Conservation (phyloP, 345 rosid genomes). For the Pelargonium nanum region DNA sequence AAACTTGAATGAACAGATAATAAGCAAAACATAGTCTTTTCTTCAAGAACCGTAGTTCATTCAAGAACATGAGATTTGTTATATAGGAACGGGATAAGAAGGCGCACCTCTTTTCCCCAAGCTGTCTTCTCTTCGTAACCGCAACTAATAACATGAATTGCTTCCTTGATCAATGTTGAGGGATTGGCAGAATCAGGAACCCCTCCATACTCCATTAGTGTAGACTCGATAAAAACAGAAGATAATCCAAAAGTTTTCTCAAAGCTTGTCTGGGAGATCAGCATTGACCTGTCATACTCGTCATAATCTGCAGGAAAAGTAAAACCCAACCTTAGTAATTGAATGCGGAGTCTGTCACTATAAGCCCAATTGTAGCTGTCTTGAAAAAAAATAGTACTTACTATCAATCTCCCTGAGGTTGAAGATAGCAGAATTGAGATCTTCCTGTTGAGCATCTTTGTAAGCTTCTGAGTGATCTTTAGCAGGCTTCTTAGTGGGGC, state of each 20-base stretch:
- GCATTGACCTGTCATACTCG: conserved; percentile 87
- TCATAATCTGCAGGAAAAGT: conserved; percentile 54
- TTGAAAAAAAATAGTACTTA: conserved; percentile 16
- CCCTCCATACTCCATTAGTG: conserved; percentile 85
- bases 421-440: conserved; percentile 85
- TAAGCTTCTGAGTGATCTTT: conserved; percentile 68
- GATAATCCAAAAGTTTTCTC: conserved; percentile 96
- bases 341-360: background rate
- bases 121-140: conserved; percentile 91
- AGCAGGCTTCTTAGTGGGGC: conserved; percentile 46
- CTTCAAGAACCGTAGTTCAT: background rate
- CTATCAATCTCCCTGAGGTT: conserved; percentile 82
- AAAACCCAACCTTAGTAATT: conserved; percentile 2
- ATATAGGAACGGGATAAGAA: conserved; percentile 1
- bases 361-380: background rate
- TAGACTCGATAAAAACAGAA: conserved; percentile 90
- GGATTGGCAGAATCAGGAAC: conserved; percentile 82
- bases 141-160: conserved; percentile 92
- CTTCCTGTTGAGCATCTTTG: conserved; percentile 78
- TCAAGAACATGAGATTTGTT: background rate
- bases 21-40: background rate
- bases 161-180: conserved; percentile 79
- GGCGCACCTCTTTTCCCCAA: conserved; percentile 93
- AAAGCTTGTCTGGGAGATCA: conserved; percentile 80
- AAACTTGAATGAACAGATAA: background rate